Conservation (phyloP, 768 basidiomycete genomes). For the Butyriboletus loyo region DNA sequence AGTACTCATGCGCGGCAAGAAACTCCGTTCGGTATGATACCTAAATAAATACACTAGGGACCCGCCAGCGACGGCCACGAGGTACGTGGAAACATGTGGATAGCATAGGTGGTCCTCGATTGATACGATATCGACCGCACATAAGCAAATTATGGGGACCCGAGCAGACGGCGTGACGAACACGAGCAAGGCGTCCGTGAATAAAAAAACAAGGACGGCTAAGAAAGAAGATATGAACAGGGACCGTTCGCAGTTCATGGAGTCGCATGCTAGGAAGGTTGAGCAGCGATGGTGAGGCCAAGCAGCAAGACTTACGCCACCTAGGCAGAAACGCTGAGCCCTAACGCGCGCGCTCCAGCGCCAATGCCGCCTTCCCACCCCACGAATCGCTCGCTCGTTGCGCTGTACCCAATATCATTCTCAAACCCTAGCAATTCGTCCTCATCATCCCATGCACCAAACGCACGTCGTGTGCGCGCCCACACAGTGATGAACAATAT, state of each 20-base stretch:
- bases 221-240: neutral
- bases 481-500: slow-evolving; percentile 90
- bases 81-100: slow-evolving; percentile 13
- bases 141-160: neutral
- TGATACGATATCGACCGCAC: slow-evolving; percentile 21
- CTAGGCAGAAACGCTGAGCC: slow-evolving; percentile 43
- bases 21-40: slow-evolving; percentile 3
- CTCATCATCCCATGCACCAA: slow-evolving; percentile 48
- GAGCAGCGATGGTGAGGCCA: slow-evolving; percentile 12
- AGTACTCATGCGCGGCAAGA: neutral
- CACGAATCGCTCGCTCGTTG: slow-evolving; percentile 57
- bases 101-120: slow-evolving; percentile 10
- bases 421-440: slow-evolving; percentile 38
- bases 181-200: neutral
- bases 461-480: slow-evolving; percentile 70
- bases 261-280: slow-evolving; percentile 8
- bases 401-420: slow-evolving; percentile 35
- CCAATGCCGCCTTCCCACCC: slow-evolving; percentile 79
- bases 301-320: slow-evolving; percentile 24
- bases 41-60: slow-evolving; percentile 11
- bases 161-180: neutral
- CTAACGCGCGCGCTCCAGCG: slow-evolving; percentile 80
- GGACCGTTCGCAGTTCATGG: neutral
- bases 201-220: neutral
- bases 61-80: slow-evolving; percentile 16